These are phyloP conservation scores for Suillus hirtellus DNA, from an alignment of 768 basidiomycete species.

Conservation along the genomic window DNA sequence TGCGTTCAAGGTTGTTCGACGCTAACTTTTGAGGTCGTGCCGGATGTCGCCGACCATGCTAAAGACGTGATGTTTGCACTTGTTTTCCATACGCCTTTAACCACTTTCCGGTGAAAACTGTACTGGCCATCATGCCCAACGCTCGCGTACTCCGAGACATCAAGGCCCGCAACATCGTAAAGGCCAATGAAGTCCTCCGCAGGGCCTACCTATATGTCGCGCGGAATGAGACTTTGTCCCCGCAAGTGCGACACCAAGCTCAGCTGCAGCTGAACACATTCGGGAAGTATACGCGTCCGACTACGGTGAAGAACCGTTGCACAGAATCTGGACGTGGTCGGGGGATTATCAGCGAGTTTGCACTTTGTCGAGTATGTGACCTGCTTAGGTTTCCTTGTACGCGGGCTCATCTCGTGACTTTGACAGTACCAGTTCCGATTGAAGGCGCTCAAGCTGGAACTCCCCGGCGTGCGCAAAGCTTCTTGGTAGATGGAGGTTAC, in stretches of 20 bases:
- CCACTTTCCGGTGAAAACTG: background rate
- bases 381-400: background rate
- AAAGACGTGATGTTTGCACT: slow-evolving; percentile 17
- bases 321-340: slow-evolving; percentile 81
- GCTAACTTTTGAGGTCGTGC: slow-evolving; percentile 7
- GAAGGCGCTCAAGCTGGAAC: slow-evolving; percentile 77
- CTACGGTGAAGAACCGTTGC: slow-evolving; percentile 88
- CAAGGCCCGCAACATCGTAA: slow-evolving; percentile 71
- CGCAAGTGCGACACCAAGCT: slow-evolving; percentile 89
- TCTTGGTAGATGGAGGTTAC: slow-evolving; percentile 64
- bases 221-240: slow-evolving; percentile 85
- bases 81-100: slow-evolving; percentile 22
- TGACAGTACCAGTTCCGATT: slow-evolving; percentile 88
- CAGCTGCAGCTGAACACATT: slow-evolving; percentile 92
- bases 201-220: slow-evolving; percentile 93
- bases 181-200: slow-evolving; percentile 76
- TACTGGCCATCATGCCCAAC: slow-evolving; percentile 37
- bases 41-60: slow-evolving; percentile 10
- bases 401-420: background rate
- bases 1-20: slow-evolving; percentile 5
- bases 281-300: slow-evolving; percentile 78
- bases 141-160: slow-evolving; percentile 71
- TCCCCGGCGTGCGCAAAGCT: slow-evolving; percentile 88
- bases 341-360: slow-evolving; percentile 89
- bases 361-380: slow-evolving; percentile 67